Evolutionary conservation across 495 filamentous ascomycete genomes (phyloP), one percentile per base, ranked within the genome.

Genomic region (Stereocaulon alpinum): DNA sequence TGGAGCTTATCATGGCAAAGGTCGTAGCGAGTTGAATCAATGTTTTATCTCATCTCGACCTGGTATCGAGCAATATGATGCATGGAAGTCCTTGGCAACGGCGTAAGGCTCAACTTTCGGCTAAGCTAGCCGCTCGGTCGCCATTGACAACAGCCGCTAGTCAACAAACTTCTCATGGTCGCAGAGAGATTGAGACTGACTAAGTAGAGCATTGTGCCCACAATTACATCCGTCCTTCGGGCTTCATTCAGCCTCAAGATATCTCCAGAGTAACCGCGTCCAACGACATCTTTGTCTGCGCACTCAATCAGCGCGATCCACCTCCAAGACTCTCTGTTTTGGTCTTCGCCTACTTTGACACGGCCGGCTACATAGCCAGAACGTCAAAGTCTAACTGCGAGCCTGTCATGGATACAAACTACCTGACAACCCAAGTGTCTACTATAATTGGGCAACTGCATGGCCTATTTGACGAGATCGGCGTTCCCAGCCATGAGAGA

Each of bases 391-490:
- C 18, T 57, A 27, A 32, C 47, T 17, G 15, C 42, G 37, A 49
- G 3, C 47, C 44, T 30, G 43, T n/a, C 30, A 96, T 95, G 91
- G 89, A 96, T 73, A 89, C 90, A 51, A 86, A 86, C 69, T 92
- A 94, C 68, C 76, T 96, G 70, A 86, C 89, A 66, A 88, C 91
- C 68, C 91, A 96, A 80, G 88, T 96, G 71, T 88, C 88, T 64
- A 91, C 82, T 64, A 96, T 95, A 67, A 87, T 95, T 65, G 79
- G 80, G 68, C 87, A 95, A 72, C 78, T 99, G 48, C 91, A 96
- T 74, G 86, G 86, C 45, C 79, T 96, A 51, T 99, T 94, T 67
- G 93, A 97, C 71, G 92, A 97, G 63, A 96, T 99, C 65, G 93
- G 93, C 40, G 84, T 99, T 45, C 79, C 90, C 18, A 82, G 73